Conservation (phyloP, 805 yeast genomes). For the Lipomyces orientalis region DNA sequence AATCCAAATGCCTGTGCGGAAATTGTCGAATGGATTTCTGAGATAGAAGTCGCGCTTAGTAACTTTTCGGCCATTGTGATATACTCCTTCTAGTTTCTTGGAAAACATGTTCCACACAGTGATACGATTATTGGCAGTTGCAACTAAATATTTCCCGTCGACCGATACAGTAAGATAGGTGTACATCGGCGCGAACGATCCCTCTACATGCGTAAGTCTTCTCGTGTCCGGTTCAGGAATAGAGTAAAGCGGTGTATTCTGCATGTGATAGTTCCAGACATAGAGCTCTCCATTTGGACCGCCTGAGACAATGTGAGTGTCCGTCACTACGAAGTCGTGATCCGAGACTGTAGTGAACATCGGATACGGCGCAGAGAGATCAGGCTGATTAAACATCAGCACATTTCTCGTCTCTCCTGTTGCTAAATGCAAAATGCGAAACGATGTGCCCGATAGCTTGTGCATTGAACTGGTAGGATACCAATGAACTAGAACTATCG, state of each 20-base stretch:
- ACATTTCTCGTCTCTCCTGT: constrained; percentile 19
- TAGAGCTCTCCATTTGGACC: constrained; percentile 22
- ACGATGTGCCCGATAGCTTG: constrained; percentile 25
- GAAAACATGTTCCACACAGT: constrained; percentile 26
- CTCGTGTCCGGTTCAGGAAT: constrained; percentile 16
- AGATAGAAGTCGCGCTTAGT: constrained; percentile 6
- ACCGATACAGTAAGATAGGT: constrained; percentile 16
- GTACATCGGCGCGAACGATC: constrained; percentile 11
- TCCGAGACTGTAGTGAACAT: constrained; percentile 20
- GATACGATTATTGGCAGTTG: constrained; percentile 20
- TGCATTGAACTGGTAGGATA: constrained; percentile 30
- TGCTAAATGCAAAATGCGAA: constrained; percentile 19
- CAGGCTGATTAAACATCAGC: constrained; percentile 9
- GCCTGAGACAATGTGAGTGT: constrained; percentile 27
- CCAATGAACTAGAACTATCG: constrained; percentile 26
- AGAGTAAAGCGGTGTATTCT: constrained; percentile 8
- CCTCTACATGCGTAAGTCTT: neutral
- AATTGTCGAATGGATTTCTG: constrained; percentile 21
- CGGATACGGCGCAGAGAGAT: constrained; percentile 2
- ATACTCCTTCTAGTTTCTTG: constrained; percentile 23
- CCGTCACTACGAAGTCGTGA: constrained; percentile 21
- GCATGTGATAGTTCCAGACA: constrained; percentile 26
- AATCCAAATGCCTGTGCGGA: constrained; percentile 22
- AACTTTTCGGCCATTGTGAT: constrained; percentile 24
- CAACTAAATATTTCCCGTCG: constrained; percentile 25